phyloP scores from a whole-genome alignment of 257 asterid genomes.

The Schizonepeta tenuifolia region DNA sequence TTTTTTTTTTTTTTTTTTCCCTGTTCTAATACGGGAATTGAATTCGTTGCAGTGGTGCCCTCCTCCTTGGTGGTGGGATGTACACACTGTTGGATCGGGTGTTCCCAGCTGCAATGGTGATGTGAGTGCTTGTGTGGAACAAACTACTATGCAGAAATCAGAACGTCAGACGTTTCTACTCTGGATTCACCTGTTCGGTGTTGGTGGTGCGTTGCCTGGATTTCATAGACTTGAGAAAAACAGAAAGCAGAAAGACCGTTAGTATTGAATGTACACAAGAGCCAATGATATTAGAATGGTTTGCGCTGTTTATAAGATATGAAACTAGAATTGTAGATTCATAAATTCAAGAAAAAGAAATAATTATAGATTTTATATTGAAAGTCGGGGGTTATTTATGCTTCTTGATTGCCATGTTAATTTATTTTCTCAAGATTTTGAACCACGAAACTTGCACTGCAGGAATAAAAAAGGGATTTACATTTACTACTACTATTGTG shows the following conservation, averaged over 20 bases:
- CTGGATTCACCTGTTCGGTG: conserved; percentile 12
- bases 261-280: conserved; percentile 4
- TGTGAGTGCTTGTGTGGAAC: conserved; percentile 45
- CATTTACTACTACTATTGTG: no score
- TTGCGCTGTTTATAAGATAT: not conserved
- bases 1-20: no score
- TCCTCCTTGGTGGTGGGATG: conserved; percentile 87
- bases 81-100: conserved; percentile 77
- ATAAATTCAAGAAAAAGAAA: not conserved
- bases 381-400: not conserved
- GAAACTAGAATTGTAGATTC: conserved; percentile 2
- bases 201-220: not conserved
- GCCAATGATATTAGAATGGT: not conserved
- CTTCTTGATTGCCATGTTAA: not conserved
- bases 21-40: conserved; percentile 6
- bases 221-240: not conserved
- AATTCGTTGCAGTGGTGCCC: conserved; percentile 70
- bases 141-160: not conserved
- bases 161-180: not conserved
- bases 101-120: conserved; percentile 79
- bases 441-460: no score
- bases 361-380: not conserved
- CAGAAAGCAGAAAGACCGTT: not conserved
- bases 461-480: no score
- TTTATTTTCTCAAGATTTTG: not conserved